Evolutionary conservation across 129 eudicot species (phyloP), one percentile per base, ranked within the genome.

Genomic region (Arctium lappa): DNA sequence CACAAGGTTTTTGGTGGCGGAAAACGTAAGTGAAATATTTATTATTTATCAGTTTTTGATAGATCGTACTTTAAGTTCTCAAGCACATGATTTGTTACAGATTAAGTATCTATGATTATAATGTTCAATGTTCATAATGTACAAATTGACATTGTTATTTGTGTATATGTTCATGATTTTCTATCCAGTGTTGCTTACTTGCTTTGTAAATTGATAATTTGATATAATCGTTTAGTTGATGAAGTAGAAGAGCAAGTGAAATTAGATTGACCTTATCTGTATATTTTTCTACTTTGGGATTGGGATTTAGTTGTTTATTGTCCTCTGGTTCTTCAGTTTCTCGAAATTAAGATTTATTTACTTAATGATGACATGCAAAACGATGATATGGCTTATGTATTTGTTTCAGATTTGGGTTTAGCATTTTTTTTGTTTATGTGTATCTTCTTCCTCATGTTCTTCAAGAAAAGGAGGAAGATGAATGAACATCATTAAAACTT

Each of bases 1-100:
- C 83, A 85, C 39, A 85, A 91, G 84, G 93, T 91, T 32, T 89
- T 94, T 40, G 98, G 97, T 42, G 98, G 97, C 30, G 98, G 98
- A 69, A 92, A 92, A 87, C 97, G 97, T 95, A 87, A 44, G 92
- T 15, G 31, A 36, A 77, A 78, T 29, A n/a, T 22, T 22, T 22
- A 22, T 22, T 22, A 22, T 22, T 22, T 0, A 29, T 82, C 3
- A 15, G 11, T 34, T 38, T 2, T 81, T 46, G 79, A 11, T 74
- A n/a, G 3, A n/a, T 71, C 15, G 9, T 5, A 29, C 6, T 11
- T 38, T 16, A 2, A 22, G 27, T 5, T 39, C 39, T 73, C 16
- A 37, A 53, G 40, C 46, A 42, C 8, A 33, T 31, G 50, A 6
- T 30, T 62, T 3, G 74, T 62, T 16, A 39, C 18, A 38, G 40